Evolutionary conservation across 176 grass and related monocot genomes (phyloP), one percentile per base, ranked within the genome.

Genomic region (Melocanna baccifera): DNA sequence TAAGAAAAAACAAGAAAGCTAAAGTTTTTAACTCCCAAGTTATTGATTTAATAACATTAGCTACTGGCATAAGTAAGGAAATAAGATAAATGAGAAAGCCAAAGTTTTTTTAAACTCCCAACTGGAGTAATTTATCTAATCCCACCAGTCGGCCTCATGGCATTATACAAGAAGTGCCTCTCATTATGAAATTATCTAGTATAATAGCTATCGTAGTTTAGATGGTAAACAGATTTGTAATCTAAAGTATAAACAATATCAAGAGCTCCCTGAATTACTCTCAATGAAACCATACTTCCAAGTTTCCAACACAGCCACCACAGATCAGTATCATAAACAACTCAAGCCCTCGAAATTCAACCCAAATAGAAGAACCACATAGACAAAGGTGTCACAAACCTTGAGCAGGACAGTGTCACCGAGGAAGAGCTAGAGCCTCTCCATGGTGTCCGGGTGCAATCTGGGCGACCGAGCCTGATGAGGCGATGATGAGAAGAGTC

Each of bases 391-490:
- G 6, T 0, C 20, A 14, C 52, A 5, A 9, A 94, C 95, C 91
- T 97, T 97, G 68, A 97, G 71, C 14, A 97, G 90, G 5, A 94
- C 69, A 2, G 95, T 97, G 64, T 97, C 95, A 1, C 92, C 95
- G 16, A 86, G 90, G 88, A 97, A 97, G 40, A 94, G 77, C 81
- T 91, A 88, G 73, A 94, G 88, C 73, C 69, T 87, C 86, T 97
- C 95, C 90, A 94, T 97, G 67, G 90, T 94, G 64, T 91, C 90
- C 0, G 90, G 90, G 75, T 94, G 92, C 81, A 97, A n/a, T n/a
- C n/a, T n/a, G n/a, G n/a, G n/a, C n/a, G n/a, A n/a, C n/a, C n/a
- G n/a, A n/a, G n/a, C n/a, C n/a, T n/a, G n/a, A n/a, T n/a, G n/a
- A n/a, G n/a, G n/a, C n/a, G n/a, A n/a, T n/a, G n/a, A n/a, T n/a